These are phyloP conservation scores for Tolypocladium tundrense DNA, from an alignment of 2,329 filamentous ascomycete species.

Conservation along the genomic window DNA sequence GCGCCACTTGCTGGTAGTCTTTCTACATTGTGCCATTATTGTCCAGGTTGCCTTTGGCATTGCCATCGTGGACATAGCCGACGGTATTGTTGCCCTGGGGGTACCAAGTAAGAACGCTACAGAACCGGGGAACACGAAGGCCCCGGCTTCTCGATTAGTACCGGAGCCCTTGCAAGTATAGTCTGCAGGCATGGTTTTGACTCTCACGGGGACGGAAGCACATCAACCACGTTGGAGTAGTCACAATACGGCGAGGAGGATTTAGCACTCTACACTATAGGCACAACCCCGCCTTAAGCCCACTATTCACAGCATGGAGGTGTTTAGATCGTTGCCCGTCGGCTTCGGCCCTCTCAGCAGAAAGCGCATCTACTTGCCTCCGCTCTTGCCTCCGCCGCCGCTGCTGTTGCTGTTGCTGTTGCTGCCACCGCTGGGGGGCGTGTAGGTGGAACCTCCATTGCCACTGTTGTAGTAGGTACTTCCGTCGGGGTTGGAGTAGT, in stretches of 20 bases:
- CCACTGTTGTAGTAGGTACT: slow-evolving; percentile 60
- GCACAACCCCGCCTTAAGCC: too few relatives aligned
- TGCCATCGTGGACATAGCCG: too few relatives aligned
- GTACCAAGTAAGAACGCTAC: not conserved
- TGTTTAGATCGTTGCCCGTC: not conserved
- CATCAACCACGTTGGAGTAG: too few relatives aligned
- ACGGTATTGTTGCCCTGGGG: slow-evolving; percentile 42
- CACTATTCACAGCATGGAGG: not conserved
- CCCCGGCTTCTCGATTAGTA: slow-evolving; percentile 48
- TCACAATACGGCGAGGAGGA: too few relatives aligned
- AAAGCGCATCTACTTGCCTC: not conserved
- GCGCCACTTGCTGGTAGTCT: too few relatives aligned
- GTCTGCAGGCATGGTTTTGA: slow-evolving; percentile 4
- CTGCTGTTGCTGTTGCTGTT: slow-evolving; percentile 3
- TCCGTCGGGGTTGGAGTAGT: slow-evolving; percentile 60
- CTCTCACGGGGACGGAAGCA: too few relatives aligned
- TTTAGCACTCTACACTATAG: too few relatives aligned
- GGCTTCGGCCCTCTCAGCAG: not conserved
- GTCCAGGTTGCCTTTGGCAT: too few relatives aligned
- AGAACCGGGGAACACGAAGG: too few relatives aligned
- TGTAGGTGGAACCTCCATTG: slow-evolving; percentile 49
- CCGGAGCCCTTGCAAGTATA: slow-evolving; percentile 40
- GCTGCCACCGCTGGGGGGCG: slow-evolving; percentile 38
- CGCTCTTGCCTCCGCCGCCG: slow-evolving; percentile 2
- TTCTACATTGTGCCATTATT: too few relatives aligned